phyloP scores from a whole-genome alignment of 1,284 basidiomycete genomes.

The Taiwanofungus camphoratus region DNA sequence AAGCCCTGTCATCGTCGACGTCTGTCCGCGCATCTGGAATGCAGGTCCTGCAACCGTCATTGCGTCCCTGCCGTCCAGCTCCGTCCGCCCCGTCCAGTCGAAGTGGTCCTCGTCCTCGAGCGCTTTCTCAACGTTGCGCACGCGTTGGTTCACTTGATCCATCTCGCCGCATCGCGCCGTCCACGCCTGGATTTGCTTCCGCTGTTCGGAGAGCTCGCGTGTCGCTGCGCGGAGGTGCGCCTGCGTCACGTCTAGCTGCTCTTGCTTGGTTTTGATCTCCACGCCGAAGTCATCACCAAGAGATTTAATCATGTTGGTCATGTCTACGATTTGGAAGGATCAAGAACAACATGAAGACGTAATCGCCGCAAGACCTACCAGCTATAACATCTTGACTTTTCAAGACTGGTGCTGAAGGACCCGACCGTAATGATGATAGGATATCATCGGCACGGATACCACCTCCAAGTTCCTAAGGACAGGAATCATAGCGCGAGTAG shows the following conservation, averaged over 20 bases:
- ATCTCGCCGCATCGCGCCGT: slow-evolving; percentile 68
- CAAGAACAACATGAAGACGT: not conserved
- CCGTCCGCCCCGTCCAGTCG: slow-evolving; percentile 87
- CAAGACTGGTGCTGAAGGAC: slow-evolving; percentile 70
- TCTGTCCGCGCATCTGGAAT: slow-evolving; percentile 65
- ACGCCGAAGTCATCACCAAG: slow-evolving; percentile 75
- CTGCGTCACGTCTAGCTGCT: slow-evolving; percentile 80
- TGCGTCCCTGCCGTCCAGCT: slow-evolving; percentile 53
- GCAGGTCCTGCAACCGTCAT: slow-evolving; percentile 41
- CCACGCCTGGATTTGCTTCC: slow-evolving; percentile 76
- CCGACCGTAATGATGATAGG: slow-evolving; percentile 61
- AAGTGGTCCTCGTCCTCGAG: slow-evolving; percentile 71
- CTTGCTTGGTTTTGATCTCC: slow-evolving; percentile 86
- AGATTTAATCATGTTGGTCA: slow-evolving; percentile 78
- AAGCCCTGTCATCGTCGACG: slow-evolving; percentile 52
- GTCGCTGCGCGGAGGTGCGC: slow-evolving; percentile 86
- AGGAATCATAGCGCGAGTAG: not conserved
- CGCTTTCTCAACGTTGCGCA: slow-evolving; percentile 78
- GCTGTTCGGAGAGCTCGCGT: slow-evolving; percentile 83
- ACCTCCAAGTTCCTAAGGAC: slow-evolving; percentile 56
- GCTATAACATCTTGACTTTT: slow-evolving; percentile 88
- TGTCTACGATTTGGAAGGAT: slow-evolving; percentile 44
- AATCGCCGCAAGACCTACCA: slow-evolving; percentile 40
- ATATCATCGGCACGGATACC: slow-evolving; percentile 73
- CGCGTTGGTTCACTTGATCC: slow-evolving; percentile 71